A percentile compares a stretch with the other conserved stretches of the same genome.
phyloP scores from a whole-genome alignment of 164 flowering plant genomes.

The Piper betle region DNA sequence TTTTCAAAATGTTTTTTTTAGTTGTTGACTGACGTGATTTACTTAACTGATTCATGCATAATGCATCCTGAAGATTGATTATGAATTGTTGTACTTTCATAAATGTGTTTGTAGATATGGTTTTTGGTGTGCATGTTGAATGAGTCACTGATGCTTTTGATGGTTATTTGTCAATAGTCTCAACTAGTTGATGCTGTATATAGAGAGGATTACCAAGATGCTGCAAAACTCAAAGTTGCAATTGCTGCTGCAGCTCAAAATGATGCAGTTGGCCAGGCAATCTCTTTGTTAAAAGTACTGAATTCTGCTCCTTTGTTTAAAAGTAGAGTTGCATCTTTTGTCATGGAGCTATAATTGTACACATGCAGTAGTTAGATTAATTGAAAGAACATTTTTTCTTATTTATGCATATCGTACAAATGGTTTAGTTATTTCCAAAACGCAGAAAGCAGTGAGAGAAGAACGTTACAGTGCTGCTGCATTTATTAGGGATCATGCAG shows the following conservation, averaged over 20 bases:
- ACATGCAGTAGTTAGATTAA: background rate
- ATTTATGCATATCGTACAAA: background rate
- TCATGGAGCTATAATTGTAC: background rate
- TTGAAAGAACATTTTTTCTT: no score
- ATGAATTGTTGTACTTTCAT: no score
- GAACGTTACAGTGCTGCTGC: slow-evolving; percentile 79
- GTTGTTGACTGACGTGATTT: no score
- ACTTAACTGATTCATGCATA: no score
- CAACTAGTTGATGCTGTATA: slow-evolving; percentile 51
- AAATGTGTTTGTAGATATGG: no score
- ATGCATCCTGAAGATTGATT: no score
- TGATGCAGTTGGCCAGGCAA: slow-evolving; percentile 76
- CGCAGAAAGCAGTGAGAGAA: slow-evolving; percentile 69
- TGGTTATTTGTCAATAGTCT: slow-evolving; percentile 33
- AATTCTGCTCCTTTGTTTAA: background rate
- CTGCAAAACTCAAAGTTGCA: slow-evolving; percentile 90
- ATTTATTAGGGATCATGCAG: slow-evolving; percentile 62
- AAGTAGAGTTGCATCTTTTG: background rate
- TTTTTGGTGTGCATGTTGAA: no score
- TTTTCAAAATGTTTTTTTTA: no score
- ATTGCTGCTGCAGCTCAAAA: slow-evolving; percentile 77
- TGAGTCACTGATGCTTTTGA: background rate
- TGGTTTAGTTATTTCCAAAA: background rate
- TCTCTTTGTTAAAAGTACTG: slow-evolving; percentile 50
- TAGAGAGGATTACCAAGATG: slow-evolving; percentile 70